Evolutionary conservation across 345 rosid genomes (phyloP).

Genomic region (Dipteronia sinensis): DNA sequence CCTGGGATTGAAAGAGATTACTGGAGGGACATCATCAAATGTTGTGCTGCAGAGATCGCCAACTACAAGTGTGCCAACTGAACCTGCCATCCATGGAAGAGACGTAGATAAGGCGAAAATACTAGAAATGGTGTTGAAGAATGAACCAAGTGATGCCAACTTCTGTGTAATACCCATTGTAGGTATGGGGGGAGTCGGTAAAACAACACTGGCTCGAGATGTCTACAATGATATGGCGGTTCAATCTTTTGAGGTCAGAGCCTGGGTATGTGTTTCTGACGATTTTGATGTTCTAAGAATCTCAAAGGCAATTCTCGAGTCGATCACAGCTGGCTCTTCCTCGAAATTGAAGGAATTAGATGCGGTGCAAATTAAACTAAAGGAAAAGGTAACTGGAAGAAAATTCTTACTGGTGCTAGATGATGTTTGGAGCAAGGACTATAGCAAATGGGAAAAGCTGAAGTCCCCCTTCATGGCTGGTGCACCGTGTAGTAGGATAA

Average conservation of each 20-base stretch:
- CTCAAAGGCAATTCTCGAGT: neutral
- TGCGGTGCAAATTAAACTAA: neutral
- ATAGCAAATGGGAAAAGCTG: no score
- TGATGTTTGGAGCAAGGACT: no score
- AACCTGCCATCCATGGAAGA: neutral
- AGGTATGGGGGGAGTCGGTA: neutral
- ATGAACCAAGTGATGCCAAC: slow-evolving; percentile 5
- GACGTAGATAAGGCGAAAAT: neutral
- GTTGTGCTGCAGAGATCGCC: neutral
- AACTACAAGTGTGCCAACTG: neutral
- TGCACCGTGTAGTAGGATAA: neutral
- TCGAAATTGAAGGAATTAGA: neutral
- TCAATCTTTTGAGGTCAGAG: neutral
- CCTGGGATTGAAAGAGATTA: neutral
- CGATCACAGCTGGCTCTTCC: neutral
- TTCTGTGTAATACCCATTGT: neutral
- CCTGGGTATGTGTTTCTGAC: neutral
- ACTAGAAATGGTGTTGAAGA: neutral
- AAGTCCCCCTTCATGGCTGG: neutral
- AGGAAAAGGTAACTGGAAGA: neutral
- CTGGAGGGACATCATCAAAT: neutral
- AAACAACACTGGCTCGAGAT: neutral
- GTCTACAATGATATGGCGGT: neutral
- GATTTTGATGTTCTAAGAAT: neutral
- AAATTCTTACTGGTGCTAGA: neutral